Percentiles rank a stretch among this genome's conserved stretches.
Conservation (phyloP, 177 flowering plant genomes). For the Telopea speciosissima region DNA sequence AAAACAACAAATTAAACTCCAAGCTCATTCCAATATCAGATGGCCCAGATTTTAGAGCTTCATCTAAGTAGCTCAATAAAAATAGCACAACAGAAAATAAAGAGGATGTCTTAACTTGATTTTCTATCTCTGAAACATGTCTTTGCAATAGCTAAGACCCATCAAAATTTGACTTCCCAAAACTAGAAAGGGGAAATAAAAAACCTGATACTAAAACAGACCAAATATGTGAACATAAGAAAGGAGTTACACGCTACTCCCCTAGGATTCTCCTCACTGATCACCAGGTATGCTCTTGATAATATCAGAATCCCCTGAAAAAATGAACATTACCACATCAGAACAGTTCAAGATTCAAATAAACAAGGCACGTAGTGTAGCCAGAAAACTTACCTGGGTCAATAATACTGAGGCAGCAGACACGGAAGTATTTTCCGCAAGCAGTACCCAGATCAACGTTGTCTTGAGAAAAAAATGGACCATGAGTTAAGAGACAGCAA, state of each 20-base stretch:
- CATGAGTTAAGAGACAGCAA: no score
- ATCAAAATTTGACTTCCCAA: neutral
- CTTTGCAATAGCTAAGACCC: neutral
- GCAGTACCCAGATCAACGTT: constrained; percentile 66
- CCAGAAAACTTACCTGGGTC: constrained; percentile 40
- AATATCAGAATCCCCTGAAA: constrained; percentile 63
- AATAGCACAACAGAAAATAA: no score
- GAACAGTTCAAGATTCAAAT: neutral
- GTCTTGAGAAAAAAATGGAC: constrained; percentile 23
- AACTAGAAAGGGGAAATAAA: neutral
- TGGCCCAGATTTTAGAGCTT: no score
- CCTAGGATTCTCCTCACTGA: constrained; percentile 15
- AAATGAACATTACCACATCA: neutral
- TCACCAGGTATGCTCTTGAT: constrained; percentile 53
- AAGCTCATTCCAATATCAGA: no score
- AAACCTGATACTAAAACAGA: neutral
- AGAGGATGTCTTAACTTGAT: neutral
- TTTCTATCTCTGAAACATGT: neutral
- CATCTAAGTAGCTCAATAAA: no score
- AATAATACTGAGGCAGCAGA: constrained; percentile 53
- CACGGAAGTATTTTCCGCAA: constrained; percentile 56
- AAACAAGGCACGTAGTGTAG: neutral
- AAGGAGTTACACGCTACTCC: neutral
- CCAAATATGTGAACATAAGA: neutral
- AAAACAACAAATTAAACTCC: no score